Conservation (phyloP, 768 basidiomycete species). For the Suillus bovinus region DNA sequence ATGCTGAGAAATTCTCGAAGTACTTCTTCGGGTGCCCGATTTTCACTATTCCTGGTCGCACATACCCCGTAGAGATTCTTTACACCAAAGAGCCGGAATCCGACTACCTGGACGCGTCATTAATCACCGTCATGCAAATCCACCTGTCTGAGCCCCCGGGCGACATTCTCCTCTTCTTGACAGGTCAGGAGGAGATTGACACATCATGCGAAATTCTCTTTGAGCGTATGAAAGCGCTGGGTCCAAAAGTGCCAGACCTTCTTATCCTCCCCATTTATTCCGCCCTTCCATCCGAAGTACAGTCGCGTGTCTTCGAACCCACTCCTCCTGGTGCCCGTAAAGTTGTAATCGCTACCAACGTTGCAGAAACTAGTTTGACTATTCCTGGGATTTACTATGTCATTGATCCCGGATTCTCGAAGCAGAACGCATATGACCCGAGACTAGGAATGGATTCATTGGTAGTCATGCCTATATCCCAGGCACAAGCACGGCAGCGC, state of each 20-base stretch:
- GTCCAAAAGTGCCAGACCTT: constrained; percentile 97
- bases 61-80: constrained; percentile 97
- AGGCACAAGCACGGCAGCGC: constrained; percentile 95
- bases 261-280: constrained; percentile 98
- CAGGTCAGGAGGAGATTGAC: constrained; percentile 99
- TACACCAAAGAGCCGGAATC: constrained; percentile 98
- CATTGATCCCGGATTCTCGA: constrained; percentile 97
- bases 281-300: constrained; percentile 95
- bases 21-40: constrained; percentile 99
- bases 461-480: constrained; percentile 98
- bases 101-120: constrained; percentile 96
- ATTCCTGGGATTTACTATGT: constrained; percentile 99
- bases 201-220: constrained; percentile 95
- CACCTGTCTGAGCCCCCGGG: constrained; percentile 98
- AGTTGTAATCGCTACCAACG: constrained; percentile 99
- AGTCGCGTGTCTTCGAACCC: constrained; percentile 96
- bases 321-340: constrained; percentile 98
- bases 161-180: constrained; percentile 94
- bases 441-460: constrained; percentile 98
- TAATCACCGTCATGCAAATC: constrained; percentile 99
- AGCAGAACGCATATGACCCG: constrained; percentile 98
- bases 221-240: constrained; percentile 98
- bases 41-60: constrained; percentile 99
- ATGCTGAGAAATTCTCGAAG: constrained; percentile 98
- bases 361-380: constrained; percentile 97